These are phyloP conservation scores for Claviceps monticola DNA, from an alignment of 2,329 filamentous ascomycete species.

Conservation along the genomic window DNA sequence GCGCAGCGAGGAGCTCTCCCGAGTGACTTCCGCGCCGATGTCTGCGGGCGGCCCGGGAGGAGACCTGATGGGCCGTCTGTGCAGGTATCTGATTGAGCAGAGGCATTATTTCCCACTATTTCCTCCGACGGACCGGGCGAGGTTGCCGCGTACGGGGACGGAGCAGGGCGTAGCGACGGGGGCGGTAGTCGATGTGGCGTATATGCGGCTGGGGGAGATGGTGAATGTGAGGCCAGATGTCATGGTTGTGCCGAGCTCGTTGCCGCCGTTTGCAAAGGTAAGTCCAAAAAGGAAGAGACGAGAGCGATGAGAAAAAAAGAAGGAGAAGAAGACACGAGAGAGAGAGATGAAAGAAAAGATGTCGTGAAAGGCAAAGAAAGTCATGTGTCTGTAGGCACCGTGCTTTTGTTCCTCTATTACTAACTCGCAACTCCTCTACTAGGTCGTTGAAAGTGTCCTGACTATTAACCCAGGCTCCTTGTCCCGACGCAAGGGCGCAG, in stretches of 20 bases:
- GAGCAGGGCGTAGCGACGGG: conserved; percentile 51
- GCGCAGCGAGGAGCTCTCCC: conserved; percentile 50
- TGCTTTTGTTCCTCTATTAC: neutral
- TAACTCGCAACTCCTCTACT: conserved; percentile 6
- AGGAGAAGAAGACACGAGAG: neutral
- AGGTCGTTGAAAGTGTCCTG: conserved; percentile 85
- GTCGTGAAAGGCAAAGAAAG: too few species aligned
- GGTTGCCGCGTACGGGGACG: conserved; percentile 50
- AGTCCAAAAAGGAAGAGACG: conserved; percentile 10
- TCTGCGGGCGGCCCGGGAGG: conserved; percentile 8
- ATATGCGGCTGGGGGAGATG: conserved; percentile 83
- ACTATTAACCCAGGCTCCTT: conserved; percentile 82
- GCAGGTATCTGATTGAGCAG: conserved; percentile 73
- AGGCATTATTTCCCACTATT: conserved; percentile 84
- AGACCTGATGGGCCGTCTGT: conserved; percentile 58
- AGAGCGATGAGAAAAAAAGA: neutral
- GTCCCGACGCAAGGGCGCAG: conserved; percentile 71
- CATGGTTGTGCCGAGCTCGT: conserved; percentile 64
- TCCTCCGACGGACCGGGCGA: conserved; percentile 59
- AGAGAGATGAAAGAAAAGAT: neutral
- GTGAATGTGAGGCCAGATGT: conserved; percentile 75
- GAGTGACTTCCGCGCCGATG: neutral
- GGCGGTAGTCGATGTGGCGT: conserved; percentile 68
- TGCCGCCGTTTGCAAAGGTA: conserved; percentile 84
- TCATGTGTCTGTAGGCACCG: neutral